Evolutionary conservation across 139 green algal genomes (phyloP).

Genomic region (Tetraselmis chui): DNA sequence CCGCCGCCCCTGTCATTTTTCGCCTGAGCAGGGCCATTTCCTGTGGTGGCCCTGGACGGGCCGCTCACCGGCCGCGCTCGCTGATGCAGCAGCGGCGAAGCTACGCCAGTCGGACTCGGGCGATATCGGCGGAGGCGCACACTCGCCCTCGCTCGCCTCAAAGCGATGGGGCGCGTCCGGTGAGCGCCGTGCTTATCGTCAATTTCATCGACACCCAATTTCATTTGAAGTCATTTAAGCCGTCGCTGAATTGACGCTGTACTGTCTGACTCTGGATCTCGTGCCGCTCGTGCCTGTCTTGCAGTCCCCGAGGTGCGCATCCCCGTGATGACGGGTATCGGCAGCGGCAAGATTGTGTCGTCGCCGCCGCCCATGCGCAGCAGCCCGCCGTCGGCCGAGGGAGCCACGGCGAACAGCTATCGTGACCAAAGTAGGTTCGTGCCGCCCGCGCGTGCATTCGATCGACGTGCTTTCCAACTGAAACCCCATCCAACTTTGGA

Average conservation of each 20-base stretch:
- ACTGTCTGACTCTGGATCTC: not conserved
- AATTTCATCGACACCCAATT: too few species aligned
- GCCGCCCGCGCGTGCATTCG: not conserved
- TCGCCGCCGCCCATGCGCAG: not conserved
- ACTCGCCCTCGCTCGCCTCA: not conserved
- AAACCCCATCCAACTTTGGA: not conserved
- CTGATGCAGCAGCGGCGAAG: not conserved
- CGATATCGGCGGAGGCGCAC: not conserved
- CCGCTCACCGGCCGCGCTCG: not conserved
- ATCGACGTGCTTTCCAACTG: not conserved
- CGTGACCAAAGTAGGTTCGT: not conserved
- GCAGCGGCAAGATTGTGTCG: not conserved
- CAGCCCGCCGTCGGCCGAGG: too few species aligned
- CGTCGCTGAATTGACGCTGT: not conserved
- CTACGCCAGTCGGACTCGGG: not conserved
- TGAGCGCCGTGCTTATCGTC: too few species aligned
- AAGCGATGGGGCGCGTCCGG: not conserved
- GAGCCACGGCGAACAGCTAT: not conserved
- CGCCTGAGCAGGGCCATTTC: not conserved
- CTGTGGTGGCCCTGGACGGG: not conserved
- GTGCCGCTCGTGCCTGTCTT: not conserved
- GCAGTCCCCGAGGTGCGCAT: not conserved
- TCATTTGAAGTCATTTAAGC: not conserved
- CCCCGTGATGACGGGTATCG: not conserved
- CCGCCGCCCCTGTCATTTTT: not conserved